phyloP scores from a whole-genome alignment of 2,329 filamentous ascomycete genomes.

The Talaromyces sp. region DNA sequence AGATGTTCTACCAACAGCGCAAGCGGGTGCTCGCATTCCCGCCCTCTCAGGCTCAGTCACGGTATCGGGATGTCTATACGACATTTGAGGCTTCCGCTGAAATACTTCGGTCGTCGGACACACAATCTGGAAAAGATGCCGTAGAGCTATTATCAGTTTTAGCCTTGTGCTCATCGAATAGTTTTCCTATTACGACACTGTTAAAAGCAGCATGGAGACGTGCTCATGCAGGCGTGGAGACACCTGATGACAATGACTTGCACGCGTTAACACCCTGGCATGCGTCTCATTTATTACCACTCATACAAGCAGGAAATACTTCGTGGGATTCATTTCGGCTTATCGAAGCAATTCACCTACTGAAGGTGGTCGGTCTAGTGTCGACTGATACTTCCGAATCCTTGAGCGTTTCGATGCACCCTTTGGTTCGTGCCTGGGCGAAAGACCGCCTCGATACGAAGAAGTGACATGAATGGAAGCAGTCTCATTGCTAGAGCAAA shows the following conservation, averaged over 20 bases:
- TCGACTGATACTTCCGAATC: neutral
- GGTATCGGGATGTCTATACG: neutral
- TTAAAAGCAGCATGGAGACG: neutral
- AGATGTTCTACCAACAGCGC: neutral
- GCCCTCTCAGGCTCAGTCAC: neutral
- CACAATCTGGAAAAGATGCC: neutral
- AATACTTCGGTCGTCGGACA: neutral
- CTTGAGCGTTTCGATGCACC: neutral
- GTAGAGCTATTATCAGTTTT: neutral
- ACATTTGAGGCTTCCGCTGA: neutral
- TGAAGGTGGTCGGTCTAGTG: neutral
- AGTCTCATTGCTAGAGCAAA: too few species aligned
- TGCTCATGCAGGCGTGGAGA: neutral
- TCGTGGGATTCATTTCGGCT: neutral
- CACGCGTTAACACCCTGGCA: neutral
- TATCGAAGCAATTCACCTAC: neutral
- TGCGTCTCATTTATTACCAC: neutral
- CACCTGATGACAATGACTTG: neutral
- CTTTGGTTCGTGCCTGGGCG: neutral
- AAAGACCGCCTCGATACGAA: neutral
- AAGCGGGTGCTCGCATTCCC: neutral
- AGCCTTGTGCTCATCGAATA: neutral
- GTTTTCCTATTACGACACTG: neutral
- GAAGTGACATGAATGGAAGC: neutral
- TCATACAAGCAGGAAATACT: neutral